Evolutionary conservation across 768 basidiomycete species (phyloP).

Genomic region (Lactifluus echinatus): DNA sequence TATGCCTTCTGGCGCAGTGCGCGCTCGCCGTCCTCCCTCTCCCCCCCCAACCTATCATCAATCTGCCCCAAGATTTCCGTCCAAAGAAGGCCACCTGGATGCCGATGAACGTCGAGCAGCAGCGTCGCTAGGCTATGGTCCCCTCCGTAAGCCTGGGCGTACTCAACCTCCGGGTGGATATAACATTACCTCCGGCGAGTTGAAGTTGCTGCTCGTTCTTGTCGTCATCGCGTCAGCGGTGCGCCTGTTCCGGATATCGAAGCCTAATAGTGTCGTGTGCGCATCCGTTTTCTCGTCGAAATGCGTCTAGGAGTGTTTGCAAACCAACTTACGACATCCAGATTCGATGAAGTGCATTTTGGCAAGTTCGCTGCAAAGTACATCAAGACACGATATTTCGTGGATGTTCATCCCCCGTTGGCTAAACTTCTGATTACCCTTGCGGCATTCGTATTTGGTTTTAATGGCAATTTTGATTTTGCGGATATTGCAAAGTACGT

Average conservation of each 20-base stretch:
- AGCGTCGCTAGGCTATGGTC: constrained; percentile 19
- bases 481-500: constrained; percentile 94
- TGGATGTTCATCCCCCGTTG: constrained; percentile 95
- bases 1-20: constrained; percentile 23
- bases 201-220: constrained; percentile 61
- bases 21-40: constrained; percentile 18
- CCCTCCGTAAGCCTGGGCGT: constrained; percentile 15
- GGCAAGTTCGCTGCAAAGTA: constrained; percentile 95
- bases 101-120: constrained; percentile 22
- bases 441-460: constrained; percentile 79
- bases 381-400: constrained; percentile 84
- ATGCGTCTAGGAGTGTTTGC: not conserved
- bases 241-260: constrained; percentile 77
- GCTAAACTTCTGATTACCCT: constrained; percentile 94
- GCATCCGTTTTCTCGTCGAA: constrained; percentile 28
- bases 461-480: constrained; percentile 91
- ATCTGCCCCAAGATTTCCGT: constrained; percentile 15
- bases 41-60: constrained; percentile 17
- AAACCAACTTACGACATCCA: constrained; percentile 27
- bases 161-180: constrained; percentile 48
- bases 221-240: constrained; percentile 67
- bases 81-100: constrained; percentile 20
- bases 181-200: constrained; percentile 61
- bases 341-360: constrained; percentile 98
- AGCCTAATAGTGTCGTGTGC: constrained; percentile 89